Evolutionary conservation across 2,329 filamentous ascomycete species (phyloP).

Genomic region (Cladophialophora carrionii): DNA sequence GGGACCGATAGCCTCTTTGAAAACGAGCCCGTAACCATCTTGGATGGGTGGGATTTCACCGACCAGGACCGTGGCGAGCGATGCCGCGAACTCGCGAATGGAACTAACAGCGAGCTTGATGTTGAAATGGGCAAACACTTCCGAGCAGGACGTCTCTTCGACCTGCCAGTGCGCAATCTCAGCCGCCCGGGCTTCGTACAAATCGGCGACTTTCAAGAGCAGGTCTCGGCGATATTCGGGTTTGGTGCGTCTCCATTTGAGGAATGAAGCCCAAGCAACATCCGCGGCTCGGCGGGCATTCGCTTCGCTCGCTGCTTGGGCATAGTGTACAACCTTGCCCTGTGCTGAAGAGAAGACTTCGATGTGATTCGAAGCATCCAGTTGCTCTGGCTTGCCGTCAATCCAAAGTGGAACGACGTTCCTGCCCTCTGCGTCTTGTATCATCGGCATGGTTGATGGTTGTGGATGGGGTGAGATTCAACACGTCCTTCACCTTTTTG

Average conservation of each 20-base stretch:
- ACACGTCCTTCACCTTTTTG: neutral
- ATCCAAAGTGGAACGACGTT: conserved; percentile 12
- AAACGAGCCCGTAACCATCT: conserved; percentile 4
- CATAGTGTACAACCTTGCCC: conserved; percentile 9
- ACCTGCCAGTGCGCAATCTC: conserved; percentile 65
- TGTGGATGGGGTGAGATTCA: neutral
- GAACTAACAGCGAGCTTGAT: conserved; percentile 4
- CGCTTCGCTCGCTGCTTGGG: conserved; percentile 5
- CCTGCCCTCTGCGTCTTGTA: neutral
- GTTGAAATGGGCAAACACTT: conserved; percentile 16
- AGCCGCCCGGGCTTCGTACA: conserved; percentile 61
- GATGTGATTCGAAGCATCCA: conserved; percentile 10
- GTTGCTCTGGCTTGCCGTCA: conserved; percentile 3
- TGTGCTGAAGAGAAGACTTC: conserved; percentile 13
- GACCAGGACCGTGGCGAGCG: neutral
- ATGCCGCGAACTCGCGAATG: conserved; percentile 15
- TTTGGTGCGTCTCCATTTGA: conserved; percentile 67
- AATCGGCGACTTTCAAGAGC: conserved; percentile 62
- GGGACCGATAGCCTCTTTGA: conserved; percentile 10
- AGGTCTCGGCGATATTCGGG: conserved; percentile 63
- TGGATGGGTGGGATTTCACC: conserved; percentile 9
- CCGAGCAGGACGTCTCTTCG: conserved; percentile 52
- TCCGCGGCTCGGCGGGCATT: conserved; percentile 6
- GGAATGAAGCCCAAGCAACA: conserved; percentile 58
- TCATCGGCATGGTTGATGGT: conserved; percentile 1